These are phyloP conservation scores for Syzygium grande DNA, from an alignment of 345 rosid species.

Conservation along the genomic window DNA sequence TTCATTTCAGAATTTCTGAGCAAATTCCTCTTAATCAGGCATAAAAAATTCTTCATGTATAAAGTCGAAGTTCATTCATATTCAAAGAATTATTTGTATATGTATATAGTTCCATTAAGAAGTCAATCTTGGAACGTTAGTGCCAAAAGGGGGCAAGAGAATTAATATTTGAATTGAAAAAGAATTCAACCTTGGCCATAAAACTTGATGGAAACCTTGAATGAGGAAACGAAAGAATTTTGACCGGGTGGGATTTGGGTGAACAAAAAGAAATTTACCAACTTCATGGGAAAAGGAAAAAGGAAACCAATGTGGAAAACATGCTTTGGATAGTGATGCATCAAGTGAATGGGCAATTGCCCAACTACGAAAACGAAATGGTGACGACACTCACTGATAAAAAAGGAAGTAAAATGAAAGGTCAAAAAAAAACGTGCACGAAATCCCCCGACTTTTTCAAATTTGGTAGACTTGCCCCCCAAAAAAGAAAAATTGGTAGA, in stretches of 20 bases:
- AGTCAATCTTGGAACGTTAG: not conserved
- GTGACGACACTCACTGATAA: not conserved
- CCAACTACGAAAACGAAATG: not conserved
- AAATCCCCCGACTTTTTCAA: not conserved
- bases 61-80: not conserved
- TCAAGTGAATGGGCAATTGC: not conserved
- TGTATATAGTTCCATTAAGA: not conserved
- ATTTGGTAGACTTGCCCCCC: not conserved
- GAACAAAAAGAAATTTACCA: not conserved
- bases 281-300: not conserved
- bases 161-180: not conserved
- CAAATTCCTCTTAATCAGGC: not conserved
- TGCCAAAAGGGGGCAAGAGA: not conserved
- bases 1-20: not conserved
- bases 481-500: not conserved
- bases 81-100: too few species aligned
- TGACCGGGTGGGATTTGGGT: not conserved
- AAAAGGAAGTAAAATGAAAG: not conserved
- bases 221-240: not conserved
- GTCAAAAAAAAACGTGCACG: not conserved
- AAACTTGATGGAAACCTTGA: not conserved
- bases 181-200: not conserved
- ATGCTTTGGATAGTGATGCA: not conserved
- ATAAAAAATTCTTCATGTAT: not conserved
- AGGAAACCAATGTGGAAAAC: not conserved